Evolutionary conservation across 345 rosid genomes (phyloP), one percentile per base, ranked within the genome.

Genomic region (Hypericum androsaemum): DNA sequence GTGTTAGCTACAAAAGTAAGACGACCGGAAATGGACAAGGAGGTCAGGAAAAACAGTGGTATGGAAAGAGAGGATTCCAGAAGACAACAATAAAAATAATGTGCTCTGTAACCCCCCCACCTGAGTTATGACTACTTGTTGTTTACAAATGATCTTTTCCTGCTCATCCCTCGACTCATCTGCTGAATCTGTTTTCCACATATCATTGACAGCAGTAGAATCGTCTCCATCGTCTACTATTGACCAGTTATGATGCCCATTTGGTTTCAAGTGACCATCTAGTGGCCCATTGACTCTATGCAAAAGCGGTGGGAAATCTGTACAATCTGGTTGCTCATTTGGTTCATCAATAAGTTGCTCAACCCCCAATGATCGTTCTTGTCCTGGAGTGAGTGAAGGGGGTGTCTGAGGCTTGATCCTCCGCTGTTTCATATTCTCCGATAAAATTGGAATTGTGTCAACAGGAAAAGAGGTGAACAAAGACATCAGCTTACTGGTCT

Each of bases 391-490:
- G 58, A 47, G 60, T n/a, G 64, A 41, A 8, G 72, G 65, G 58
- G 47, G 38, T 17, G 56, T 37, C 54, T 14, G 71, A 50, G 67
- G 60, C 22, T 50, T 17, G 10, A 17, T 54, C 58, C 62, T 63
- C 66, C 55, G 48, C 41, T 56, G 65, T 42, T 12, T 43, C 3
- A 37, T 39, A 54, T 38, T 52, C 28, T 60, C 61, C 36, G 72
- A 67, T 46, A 54, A 8, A 62, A 53, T 61, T 28, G 74, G 16
- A 43, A 73, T 54, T 41, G 82, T 71, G 47, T 77, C 58, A 54
- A 66, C 32, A 14, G 54, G 15, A 39, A 39, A 41, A 41, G 66
- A 56, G 44, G 62, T 5, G 3, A 61, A 56, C 12, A 67, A 37
- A 10, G 62, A 10, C 50, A 52, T 7, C 15, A 67, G 62, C 63